Conservation (phyloP, 2,329 filamentous ascomycete species). For the Amauroascus niger region DNA sequence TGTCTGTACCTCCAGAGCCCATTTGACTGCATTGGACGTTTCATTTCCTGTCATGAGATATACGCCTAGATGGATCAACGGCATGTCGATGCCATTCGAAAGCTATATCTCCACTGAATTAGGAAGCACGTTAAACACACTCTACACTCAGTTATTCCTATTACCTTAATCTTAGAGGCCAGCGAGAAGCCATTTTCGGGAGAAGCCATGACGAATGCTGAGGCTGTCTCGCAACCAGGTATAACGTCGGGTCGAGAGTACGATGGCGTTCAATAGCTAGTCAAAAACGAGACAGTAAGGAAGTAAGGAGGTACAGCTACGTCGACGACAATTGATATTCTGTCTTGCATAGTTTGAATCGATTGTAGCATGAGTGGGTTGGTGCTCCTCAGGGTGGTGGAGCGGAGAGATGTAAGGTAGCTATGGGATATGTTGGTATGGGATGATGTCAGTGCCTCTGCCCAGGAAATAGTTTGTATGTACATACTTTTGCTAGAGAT, state of each 20-base stretch:
- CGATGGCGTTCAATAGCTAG: too few species aligned
- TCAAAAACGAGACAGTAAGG: too few species aligned
- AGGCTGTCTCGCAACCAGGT: too few species aligned
- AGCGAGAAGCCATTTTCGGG: slow-evolving; percentile 7
- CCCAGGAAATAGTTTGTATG: not conserved
- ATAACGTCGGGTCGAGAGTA: too few species aligned
- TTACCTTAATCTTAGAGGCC: slow-evolving; percentile 5
- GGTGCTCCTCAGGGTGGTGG: too few species aligned
- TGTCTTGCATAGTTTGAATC: too few species aligned
- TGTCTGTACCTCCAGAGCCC: slow-evolving; percentile 43
- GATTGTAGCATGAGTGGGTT: too few species aligned
- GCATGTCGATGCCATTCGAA: slow-evolving; percentile 12
- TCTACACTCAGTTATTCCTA: not conserved
- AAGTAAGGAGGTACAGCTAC: too few species aligned
- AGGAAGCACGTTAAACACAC: not conserved
- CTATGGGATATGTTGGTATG: not conserved
- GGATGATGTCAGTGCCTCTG: not conserved
- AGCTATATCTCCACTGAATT: not conserved
- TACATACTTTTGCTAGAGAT: too few species aligned
- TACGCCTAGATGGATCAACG: slow-evolving; percentile 11
- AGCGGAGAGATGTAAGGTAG: too few species aligned
- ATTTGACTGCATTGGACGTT: slow-evolving; percentile 45
- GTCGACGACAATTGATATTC: too few species aligned
- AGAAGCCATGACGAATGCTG: slow-evolving; percentile 1
- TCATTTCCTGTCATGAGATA: slow-evolving; percentile 26